Conservation (phyloP, 140 eudicot genomes). For the Oenanthe javanica region DNA sequence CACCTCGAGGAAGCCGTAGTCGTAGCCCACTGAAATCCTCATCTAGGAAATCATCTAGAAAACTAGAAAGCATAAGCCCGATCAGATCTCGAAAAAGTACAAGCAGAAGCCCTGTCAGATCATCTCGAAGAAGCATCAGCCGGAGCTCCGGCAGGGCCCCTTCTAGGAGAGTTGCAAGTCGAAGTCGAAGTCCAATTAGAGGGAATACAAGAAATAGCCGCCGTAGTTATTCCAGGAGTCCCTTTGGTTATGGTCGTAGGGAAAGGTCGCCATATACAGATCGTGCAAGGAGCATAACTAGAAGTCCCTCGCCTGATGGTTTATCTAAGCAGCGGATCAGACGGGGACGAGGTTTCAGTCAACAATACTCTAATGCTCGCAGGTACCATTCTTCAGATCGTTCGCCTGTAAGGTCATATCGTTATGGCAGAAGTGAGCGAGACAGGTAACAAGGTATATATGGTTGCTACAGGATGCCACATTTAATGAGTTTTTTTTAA, state of each 20-base stretch:
- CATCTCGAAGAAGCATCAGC: slow-evolving; percentile 61
- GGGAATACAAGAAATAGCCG: slow-evolving; percentile 47
- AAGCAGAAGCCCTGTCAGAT: slow-evolving; percentile 72
- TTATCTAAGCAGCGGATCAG: slow-evolving; percentile 77
- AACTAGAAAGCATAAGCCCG: slow-evolving; percentile 68
- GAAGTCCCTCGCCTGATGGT: slow-evolving; percentile 78
- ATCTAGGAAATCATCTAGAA: slow-evolving; percentile 39
- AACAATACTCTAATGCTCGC: slow-evolving; percentile 74
- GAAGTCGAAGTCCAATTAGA: slow-evolving; percentile 70
- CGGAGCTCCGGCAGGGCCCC: slow-evolving; percentile 74
- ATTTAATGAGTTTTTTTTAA: background rate
- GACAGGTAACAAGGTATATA: slow-evolving; percentile 52
- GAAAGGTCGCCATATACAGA: slow-evolving; percentile 63
- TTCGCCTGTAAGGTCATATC: slow-evolving; percentile 76
- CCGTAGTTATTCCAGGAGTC: slow-evolving; percentile 81
- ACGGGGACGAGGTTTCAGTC: slow-evolving; percentile 93
- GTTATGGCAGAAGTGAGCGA: slow-evolving; percentile 77
- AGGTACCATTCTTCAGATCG: slow-evolving; percentile 87
- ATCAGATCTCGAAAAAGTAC: slow-evolving; percentile 55
- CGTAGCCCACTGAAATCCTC: slow-evolving; percentile 19
- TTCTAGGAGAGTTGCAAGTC: slow-evolving; percentile 55
- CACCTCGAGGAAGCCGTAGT: slow-evolving; percentile 40
- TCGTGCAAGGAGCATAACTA: slow-evolving; percentile 69
- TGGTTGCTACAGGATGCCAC: background rate
- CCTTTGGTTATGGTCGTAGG: slow-evolving; percentile 52